Evolutionary conservation across 2,329 filamentous ascomycete genomes (phyloP).

Genomic region (Cordyceps tenuipes): DNA sequence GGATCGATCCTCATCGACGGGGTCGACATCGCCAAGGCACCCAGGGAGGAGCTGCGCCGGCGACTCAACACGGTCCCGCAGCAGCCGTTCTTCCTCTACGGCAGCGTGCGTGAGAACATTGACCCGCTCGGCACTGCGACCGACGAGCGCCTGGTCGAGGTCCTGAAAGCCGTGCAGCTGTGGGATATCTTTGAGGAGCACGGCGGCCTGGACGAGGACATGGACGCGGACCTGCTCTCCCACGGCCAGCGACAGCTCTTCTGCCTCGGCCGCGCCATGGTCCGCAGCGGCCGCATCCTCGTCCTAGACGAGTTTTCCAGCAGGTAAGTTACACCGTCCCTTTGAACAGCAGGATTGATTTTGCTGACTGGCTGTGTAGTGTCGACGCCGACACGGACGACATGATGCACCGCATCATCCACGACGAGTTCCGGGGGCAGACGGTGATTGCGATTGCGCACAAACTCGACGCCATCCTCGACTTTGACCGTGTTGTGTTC

Average conservation of each 20-base stretch:
- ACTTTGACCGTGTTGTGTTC: constrained; percentile 52
- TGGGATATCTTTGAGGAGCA: constrained; percentile 30
- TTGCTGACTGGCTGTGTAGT: constrained; percentile 13
- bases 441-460: constrained; percentile 44
- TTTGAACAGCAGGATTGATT: not conserved
- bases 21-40: constrained; percentile 25
- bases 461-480: constrained; percentile 37
- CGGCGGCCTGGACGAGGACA: constrained; percentile 29
- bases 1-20: constrained; percentile 39
- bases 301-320: constrained; percentile 32
- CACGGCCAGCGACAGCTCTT: constrained; percentile 40
- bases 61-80: constrained; percentile 40
- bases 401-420: constrained; percentile 26
- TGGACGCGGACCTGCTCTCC: constrained; percentile 26
- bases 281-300: constrained; percentile 26
- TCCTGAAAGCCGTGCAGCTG: constrained; percentile 37
- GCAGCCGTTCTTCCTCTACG: constrained; percentile 41
- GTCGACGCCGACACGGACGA: constrained; percentile 27
- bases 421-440: constrained; percentile 28
- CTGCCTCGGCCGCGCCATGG: constrained; percentile 27
- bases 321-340: constrained; percentile 13
- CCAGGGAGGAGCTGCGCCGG: constrained; percentile 18
- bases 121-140: constrained; percentile 31
- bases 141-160: constrained; percentile 33
- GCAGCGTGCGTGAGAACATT: constrained; percentile 40